Conservation (phyloP, 495 filamentous ascomycete species). For the Neurospora tetraspora region DNA sequence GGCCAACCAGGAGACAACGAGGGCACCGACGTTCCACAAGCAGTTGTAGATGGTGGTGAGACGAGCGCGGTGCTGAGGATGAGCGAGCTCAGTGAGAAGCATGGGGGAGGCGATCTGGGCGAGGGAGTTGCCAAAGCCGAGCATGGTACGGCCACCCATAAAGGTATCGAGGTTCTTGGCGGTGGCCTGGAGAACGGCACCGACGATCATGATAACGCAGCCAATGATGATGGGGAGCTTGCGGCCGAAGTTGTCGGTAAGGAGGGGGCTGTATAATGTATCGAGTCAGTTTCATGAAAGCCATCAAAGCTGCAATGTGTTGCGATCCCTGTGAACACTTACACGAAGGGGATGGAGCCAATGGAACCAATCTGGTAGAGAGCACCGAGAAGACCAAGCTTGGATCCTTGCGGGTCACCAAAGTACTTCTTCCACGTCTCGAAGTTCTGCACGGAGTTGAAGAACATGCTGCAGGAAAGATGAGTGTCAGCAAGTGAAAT, state of each 20-base stretch:
- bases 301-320: neutral
- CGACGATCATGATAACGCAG: slow-evolving; percentile 54
- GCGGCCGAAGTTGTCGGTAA: slow-evolving; percentile 53
- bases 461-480: slow-evolving; percentile 35
- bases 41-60: slow-evolving; percentile 60
- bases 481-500: slow-evolving; percentile 5
- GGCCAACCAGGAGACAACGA: slow-evolving; percentile 43
- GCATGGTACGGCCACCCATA: slow-evolving; percentile 36
- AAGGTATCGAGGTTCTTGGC: slow-evolving; percentile 37
- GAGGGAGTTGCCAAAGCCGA: slow-evolving; percentile 50
- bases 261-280: slow-evolving; percentile 35
- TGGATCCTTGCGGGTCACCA: slow-evolving; percentile 38
- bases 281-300: slow-evolving; percentile 12
- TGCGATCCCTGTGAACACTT: slow-evolving; percentile 14
- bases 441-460: slow-evolving; percentile 45
- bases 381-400: slow-evolving; percentile 54
- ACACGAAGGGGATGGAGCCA: slow-evolving; percentile 54
- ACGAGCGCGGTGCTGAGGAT: slow-evolving; percentile 56
- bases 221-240: slow-evolving; percentile 52
- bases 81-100: slow-evolving; percentile 53
- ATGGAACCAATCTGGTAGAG: slow-evolving; percentile 60
- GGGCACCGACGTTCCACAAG: slow-evolving; percentile 50
- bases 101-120: slow-evolving; percentile 54
- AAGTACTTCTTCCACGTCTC: slow-evolving; percentile 41
- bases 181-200: slow-evolving; percentile 45